Percentiles rank a stretch among this genome's conserved stretches.
Evolutionary conservation across 225 moss, liverwort and hornwort species (phyloP).

Genomic region (Marchantia paleacea): DNA sequence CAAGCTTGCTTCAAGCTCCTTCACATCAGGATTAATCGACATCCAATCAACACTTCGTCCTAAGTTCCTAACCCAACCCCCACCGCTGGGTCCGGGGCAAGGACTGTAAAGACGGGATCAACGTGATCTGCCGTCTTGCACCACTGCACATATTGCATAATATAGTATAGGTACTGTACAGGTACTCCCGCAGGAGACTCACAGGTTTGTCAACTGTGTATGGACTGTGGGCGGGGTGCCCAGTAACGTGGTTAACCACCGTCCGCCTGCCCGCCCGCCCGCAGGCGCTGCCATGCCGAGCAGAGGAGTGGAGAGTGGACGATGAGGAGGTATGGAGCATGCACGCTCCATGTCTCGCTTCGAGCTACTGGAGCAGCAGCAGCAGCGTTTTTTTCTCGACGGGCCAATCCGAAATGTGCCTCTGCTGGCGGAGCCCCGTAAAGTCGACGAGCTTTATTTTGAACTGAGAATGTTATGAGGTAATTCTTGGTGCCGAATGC

Average conservation of each 20-base stretch:
- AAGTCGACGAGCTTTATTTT: neutral
- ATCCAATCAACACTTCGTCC: too few species aligned
- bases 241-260: neutral
- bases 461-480: neutral
- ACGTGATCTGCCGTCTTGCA: too few species aligned
- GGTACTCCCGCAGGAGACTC: too few species aligned
- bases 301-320: too few species aligned
- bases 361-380: neutral
- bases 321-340: neutral
- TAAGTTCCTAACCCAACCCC: too few species aligned
- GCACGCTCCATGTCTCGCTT: constrained; percentile 6
- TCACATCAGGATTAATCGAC: too few species aligned
- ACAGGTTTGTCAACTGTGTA: neutral
- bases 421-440: neutral
- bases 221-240: neutral
- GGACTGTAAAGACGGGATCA: too few species aligned
- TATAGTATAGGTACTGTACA: too few species aligned
- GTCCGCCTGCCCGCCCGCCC: neutral
- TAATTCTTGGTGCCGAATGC: neutral
- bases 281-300: neutral
- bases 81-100: too few species aligned
- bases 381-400: neutral
- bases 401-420: neutral
- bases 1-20: too few species aligned
- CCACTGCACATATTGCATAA: too few species aligned